Percentiles rank a stretch among this genome's conserved stretches.
These are phyloP conservation scores for Zygnema cylindricum DNA, from an alignment of 139 green algal species.

Conservation along the genomic window DNA sequence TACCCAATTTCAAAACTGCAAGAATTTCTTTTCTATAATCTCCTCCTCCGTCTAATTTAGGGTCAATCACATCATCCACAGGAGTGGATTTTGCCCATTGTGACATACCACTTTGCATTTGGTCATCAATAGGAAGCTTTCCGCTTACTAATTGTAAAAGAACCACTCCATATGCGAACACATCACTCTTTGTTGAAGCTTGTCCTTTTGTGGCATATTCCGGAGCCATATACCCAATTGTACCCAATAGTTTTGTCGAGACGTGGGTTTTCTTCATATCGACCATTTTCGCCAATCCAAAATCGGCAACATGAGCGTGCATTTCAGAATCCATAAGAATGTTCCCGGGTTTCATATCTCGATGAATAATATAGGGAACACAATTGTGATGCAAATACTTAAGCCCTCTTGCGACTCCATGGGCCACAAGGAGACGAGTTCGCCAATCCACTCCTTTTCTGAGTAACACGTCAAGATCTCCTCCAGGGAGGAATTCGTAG, in stretches of 20 bases:
- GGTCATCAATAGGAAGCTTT: no score
- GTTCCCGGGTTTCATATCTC: constrained; percentile 48
- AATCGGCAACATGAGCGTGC: constrained; percentile 29
- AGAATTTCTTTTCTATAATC: no score
- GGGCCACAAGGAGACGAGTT: not conserved
- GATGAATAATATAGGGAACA: constrained; percentile 28
- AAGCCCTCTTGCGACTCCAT: constrained; percentile 17
- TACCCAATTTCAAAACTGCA: no score
- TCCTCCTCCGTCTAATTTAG: no score
- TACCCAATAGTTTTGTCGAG: constrained; percentile 31
- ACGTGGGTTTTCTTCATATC: constrained; percentile 19
- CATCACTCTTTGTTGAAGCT: no score
- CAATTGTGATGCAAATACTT: constrained; percentile 48
- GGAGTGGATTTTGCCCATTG: no score
- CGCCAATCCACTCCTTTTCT: constrained; percentile 3
- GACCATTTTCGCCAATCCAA: constrained; percentile 20
- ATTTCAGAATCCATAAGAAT: constrained; percentile 25
- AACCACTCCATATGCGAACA: no score
- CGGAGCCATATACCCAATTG: no score
- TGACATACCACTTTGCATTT: no score
- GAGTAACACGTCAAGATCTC: not conserved
- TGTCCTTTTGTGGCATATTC: no score
- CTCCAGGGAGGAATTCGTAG: constrained; percentile 43
- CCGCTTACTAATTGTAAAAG: no score
- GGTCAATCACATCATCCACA: no score